phyloP scores from a whole-genome alignment of 2,329 filamentous ascomycete species.

The Ophiocordyceps polyrhachis-furcata region DNA sequence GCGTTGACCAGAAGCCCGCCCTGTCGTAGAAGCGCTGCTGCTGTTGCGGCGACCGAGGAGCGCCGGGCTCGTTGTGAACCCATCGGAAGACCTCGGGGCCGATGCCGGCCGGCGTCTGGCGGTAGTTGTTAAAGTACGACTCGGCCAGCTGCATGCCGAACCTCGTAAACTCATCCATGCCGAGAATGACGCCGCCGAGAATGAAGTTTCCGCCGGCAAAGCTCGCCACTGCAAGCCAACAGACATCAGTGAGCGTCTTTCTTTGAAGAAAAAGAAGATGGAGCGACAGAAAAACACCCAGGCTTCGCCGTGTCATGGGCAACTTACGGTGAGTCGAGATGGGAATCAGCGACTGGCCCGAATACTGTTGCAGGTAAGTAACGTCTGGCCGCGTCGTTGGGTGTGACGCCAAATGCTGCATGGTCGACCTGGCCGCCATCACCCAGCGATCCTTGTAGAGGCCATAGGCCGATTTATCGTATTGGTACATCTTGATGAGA shows the following conservation, averaged over 20 bases:
- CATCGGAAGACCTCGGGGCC: conserved; percentile 58
- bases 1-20: conserved; percentile 54
- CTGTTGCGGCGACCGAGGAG: conserved; percentile 20
- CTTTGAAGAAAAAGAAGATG: no score
- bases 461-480: conserved; percentile 45
- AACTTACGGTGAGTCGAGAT: conserved; percentile 31
- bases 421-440: conserved; percentile 55
- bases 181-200: conserved; percentile 55
- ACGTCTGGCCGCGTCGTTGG: conserved; percentile 48
- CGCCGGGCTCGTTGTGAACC: conserved; percentile 26
- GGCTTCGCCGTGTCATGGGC: no score
- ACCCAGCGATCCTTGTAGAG: conserved; percentile 59
- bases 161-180: conserved; percentile 45
- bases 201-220: conserved; percentile 78
- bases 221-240: conserved; percentile 42
- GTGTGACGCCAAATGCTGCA: conserved; percentile 49
- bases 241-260: no score
- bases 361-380: conserved; percentile 48
- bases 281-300: not conserved
- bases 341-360: conserved; percentile 23
- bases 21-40: conserved; percentile 41
- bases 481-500: conserved; percentile 78
- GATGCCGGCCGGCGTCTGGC: conserved; percentile 47
- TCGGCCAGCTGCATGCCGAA: conserved; percentile 57
- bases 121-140: conserved; percentile 59